Conservation (phyloP, 768 basidiomycete genomes). For the Imleria badia region DNA sequence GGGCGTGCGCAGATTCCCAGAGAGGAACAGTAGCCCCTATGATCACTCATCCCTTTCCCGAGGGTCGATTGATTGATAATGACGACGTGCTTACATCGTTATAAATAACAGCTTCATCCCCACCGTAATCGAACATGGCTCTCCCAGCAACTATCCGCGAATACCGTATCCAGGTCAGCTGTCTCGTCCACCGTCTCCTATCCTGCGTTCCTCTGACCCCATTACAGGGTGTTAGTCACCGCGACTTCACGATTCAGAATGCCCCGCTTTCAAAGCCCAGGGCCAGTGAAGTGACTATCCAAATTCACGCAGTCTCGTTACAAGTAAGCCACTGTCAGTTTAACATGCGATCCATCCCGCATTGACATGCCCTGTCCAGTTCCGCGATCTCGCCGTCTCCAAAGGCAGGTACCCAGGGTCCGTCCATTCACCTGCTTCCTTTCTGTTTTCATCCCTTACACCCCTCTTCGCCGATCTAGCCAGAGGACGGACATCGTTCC, state of each 20-base stretch:
- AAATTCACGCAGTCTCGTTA: constrained; percentile 55
- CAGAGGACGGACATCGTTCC: constrained; percentile 30
- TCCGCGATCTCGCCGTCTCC: constrained; percentile 49
- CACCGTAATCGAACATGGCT: constrained; percentile 3
- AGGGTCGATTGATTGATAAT: too few relatives aligned
- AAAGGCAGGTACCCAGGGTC: constrained; percentile 40
- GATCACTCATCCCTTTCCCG: too few relatives aligned
- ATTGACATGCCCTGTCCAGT: constrained; percentile 31
- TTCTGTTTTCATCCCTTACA: constrained; percentile 29
- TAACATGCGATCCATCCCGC: too few relatives aligned
- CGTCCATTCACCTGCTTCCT: not conserved
- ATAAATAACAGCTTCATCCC: not conserved
- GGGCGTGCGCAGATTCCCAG: too few relatives aligned
- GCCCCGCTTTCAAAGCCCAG: constrained; percentile 34
- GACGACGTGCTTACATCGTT: too few relatives aligned
- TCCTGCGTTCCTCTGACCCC: not conserved
- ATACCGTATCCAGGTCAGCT: constrained; percentile 17
- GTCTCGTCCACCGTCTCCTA: not conserved
- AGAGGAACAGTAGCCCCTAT: too few relatives aligned
- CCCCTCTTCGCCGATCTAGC: constrained; percentile 2
- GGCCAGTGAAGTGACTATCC: constrained; percentile 53
- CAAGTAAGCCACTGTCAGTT: constrained; percentile 33
- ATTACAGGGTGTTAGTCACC: constrained; percentile 25
- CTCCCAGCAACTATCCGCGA: constrained; percentile 14
- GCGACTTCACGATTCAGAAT: constrained; percentile 30